Evolutionary conservation across 495 filamentous ascomycete species (phyloP).

Genomic region (Xylaria curta): DNA sequence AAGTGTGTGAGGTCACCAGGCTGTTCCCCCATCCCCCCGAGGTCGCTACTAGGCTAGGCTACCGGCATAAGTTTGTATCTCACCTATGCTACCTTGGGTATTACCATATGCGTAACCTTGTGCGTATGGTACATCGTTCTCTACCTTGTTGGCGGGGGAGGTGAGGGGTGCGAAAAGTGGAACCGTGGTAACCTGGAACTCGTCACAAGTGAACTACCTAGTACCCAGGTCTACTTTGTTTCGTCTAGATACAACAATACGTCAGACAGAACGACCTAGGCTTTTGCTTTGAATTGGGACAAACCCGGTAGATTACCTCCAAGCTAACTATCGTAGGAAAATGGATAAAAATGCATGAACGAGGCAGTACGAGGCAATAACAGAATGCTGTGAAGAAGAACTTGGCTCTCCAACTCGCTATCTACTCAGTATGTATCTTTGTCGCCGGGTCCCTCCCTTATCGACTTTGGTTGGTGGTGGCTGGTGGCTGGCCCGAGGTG

Average conservation of each 20-base stretch:
- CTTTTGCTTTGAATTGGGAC: neutral
- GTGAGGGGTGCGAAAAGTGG: constrained; percentile 10
- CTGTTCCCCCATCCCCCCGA: constrained; percentile 2
- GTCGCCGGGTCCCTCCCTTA: constrained; percentile 6
- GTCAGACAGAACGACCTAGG: neutral
- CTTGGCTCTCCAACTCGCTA: constrained; percentile 1
- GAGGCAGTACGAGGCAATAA: too few species aligned
- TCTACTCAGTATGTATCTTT: neutral
- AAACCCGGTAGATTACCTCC: neutral
- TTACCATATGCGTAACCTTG: neutral
- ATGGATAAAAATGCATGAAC: neutral
- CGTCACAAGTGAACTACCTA: too few species aligned
- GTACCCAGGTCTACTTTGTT: neutral
- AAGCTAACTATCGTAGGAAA: neutral
- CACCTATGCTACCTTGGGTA: constrained; percentile 6
- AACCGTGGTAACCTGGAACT: neutral
- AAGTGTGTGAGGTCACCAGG: constrained; percentile 15
- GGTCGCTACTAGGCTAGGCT: constrained; percentile 17
- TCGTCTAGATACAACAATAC: neutral
- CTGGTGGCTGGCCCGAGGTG: constrained; percentile 7
- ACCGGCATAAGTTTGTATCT: neutral
- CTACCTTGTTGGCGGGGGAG: constrained; percentile 4
- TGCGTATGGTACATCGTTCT: too few species aligned
- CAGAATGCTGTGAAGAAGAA: too few species aligned
- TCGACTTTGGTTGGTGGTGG: constrained; percentile 7